phyloP scores from a whole-genome alignment of 1,284 basidiomycete genomes.

The Boletus smithii region DNA sequence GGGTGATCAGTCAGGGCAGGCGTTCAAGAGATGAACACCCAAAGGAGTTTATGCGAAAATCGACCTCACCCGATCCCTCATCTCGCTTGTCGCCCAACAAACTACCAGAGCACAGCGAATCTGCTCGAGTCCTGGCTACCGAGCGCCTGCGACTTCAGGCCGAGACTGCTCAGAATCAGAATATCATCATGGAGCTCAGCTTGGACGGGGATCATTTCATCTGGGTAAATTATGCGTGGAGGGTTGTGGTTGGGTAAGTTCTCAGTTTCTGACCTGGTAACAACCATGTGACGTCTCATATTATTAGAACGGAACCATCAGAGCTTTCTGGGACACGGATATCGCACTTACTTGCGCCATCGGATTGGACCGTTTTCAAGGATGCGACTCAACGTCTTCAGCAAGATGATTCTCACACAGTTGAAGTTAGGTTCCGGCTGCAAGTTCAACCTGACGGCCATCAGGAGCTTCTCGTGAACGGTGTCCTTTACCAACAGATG shows the following conservation, averaged over 20 bases:
- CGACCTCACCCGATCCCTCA: constrained; percentile 34
- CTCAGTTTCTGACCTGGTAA: neutral
- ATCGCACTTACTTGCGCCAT: constrained; percentile 77
- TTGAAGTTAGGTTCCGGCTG: constrained; percentile 89
- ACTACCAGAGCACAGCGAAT: constrained; percentile 56
- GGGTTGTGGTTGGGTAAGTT: constrained; percentile 85
- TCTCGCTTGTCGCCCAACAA: constrained; percentile 40
- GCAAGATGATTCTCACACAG: constrained; percentile 91
- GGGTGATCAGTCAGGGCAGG: constrained; percentile 49
- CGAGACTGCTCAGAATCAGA: constrained; percentile 90
- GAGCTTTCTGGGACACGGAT: constrained; percentile 79
- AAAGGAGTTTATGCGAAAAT: constrained; percentile 43
- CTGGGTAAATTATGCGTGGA: constrained; percentile 96
- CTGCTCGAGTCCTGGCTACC: constrained; percentile 73
- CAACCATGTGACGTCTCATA: constrained; percentile 12
- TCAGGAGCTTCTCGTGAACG: constrained; percentile 44
- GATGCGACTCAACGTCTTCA: constrained; percentile 85
- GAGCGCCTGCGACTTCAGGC: constrained; percentile 84
- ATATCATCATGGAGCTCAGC: constrained; percentile 93
- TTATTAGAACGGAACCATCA: constrained; percentile 75
- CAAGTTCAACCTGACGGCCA: constrained; percentile 65
- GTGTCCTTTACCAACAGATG: constrained; percentile 80
- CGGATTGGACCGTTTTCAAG: constrained; percentile 84
- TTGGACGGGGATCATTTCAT: constrained; percentile 89
- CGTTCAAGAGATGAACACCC: constrained; percentile 56